Conservation (phyloP, 352 stramenopile genomes). For the Phytopythium cucurbitacearum region DNA sequence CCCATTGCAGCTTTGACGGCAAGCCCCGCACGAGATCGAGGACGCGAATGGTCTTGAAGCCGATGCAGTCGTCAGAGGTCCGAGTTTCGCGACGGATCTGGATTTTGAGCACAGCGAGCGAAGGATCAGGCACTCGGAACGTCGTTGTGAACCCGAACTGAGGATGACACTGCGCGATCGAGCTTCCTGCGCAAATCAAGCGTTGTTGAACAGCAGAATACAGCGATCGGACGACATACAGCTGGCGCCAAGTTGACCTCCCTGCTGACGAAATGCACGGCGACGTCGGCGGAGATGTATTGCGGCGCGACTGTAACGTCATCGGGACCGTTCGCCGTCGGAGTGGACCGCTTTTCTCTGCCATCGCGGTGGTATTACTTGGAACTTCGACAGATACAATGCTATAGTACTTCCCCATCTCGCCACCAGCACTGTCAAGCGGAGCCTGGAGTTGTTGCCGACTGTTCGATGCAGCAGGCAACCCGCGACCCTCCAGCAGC, state of each 20-base stretch:
- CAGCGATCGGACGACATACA: constrained; percentile 25
- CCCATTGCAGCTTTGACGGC: constrained; percentile 60
- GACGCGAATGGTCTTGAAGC: constrained; percentile 27
- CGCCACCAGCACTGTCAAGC: no score
- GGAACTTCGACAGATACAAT: constrained; percentile 2
- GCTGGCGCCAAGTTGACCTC: background rate
- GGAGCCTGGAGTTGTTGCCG: background rate
- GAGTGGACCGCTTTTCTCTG: background rate
- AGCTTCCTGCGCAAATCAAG: constrained; percentile 37
- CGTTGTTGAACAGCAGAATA: constrained; percentile 22
- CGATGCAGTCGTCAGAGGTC: constrained; percentile 21
- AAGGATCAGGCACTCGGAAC: constrained; percentile 43
- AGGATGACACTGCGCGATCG: constrained; percentile 39
- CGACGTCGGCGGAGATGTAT: background rate
- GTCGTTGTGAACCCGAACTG: constrained; percentile 30
- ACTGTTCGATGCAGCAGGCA: constrained; percentile 1
- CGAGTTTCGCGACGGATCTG: constrained; percentile 39
- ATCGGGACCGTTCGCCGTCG: constrained; percentile 3
- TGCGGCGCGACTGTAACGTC: background rate
- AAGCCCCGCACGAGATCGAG: constrained; percentile 54
- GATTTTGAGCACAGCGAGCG: constrained; percentile 34
- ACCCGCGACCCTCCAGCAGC: constrained; percentile 40
- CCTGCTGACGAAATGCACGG: background rate
- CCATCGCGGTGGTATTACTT: background rate
- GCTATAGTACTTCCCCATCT: background rate